Percentiles rank a stretch among this genome's conserved stretches.
phyloP scores from a whole-genome alignment of 441 rosid species.

The Manihot esculenta region DNA sequence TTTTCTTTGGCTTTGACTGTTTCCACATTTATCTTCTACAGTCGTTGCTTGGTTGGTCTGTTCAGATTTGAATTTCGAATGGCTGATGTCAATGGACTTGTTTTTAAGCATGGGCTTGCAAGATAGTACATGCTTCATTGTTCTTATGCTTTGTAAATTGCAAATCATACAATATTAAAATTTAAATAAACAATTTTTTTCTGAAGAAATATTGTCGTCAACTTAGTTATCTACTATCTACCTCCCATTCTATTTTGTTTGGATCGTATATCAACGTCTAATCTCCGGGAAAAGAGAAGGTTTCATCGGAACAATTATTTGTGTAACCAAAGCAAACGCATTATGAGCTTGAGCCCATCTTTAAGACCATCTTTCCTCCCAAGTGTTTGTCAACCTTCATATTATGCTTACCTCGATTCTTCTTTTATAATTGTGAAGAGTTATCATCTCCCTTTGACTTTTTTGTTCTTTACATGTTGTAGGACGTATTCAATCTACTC shows the following conservation, averaged over 20 bases:
- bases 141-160: neutral
- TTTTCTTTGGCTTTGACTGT: neutral
- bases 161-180: neutral
- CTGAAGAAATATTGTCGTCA: neutral
- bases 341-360: neutral
- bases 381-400: neutral
- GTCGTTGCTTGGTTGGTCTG: neutral
- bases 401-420: neutral
- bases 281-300: too few relatives aligned
- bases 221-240: neutral
- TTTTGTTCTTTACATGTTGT: conserved; percentile 6
- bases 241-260: neutral
- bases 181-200: neutral
- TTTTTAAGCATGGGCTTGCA: neutral
- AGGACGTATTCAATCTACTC: conserved; percentile 83
- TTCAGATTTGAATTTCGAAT: neutral
- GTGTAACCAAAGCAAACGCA: neutral
- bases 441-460: neutral
- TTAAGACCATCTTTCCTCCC: neutral
- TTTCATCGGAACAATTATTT: too few relatives aligned
- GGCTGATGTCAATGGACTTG: neutral
- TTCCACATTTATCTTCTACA: neutral
- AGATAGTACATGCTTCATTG: neutral
- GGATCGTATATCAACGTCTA: too few relatives aligned
- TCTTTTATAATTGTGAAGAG: neutral